Percentiles rank a stretch among this genome's conserved stretches.
These are phyloP conservation scores for Pistacia integerrima DNA, from an alignment of 345 rosid species.

Conservation along the genomic window DNA sequence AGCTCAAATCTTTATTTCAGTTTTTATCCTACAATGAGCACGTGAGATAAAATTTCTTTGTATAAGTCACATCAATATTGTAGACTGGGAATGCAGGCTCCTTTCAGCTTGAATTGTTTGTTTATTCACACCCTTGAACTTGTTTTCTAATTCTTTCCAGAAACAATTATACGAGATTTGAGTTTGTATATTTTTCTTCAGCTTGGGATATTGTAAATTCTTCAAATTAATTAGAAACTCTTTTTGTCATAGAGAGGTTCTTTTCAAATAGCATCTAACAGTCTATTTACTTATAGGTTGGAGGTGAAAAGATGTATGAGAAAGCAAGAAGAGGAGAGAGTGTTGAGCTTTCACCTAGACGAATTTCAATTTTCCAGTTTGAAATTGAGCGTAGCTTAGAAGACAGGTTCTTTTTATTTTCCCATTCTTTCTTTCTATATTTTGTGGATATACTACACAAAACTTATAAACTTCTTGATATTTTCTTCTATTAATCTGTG, in stretches of 20 bases:
- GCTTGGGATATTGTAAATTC: constrained; percentile 3
- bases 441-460: not conserved
- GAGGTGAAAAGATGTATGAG: constrained; percentile 95
- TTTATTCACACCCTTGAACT: not conserved
- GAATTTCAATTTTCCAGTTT: constrained; percentile 79
- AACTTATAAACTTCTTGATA: not conserved
- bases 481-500: not conserved
- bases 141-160: not conserved
- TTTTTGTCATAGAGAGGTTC: not conserved
- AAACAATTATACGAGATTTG: not conserved
- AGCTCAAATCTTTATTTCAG: not conserved
- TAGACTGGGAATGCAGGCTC: not conserved
- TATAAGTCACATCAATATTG: not conserved
- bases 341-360: constrained; percentile 83
- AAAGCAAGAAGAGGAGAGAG: constrained; percentile 97
- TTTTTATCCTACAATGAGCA: not conserved
- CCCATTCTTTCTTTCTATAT: not conserved
- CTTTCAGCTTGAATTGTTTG: not conserved
- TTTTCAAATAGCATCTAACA: not conserved
- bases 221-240: not conserved
- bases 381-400: constrained; percentile 91
- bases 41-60: not conserved
- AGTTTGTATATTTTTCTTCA: not conserved
- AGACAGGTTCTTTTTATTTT: constrained; percentile 54
- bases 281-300: constrained; percentile 48